Evolutionary conservation across 805 yeast genomes (phyloP), one percentile per base, ranked within the genome.

Genomic region (Saturnispora ahearnii): DNA sequence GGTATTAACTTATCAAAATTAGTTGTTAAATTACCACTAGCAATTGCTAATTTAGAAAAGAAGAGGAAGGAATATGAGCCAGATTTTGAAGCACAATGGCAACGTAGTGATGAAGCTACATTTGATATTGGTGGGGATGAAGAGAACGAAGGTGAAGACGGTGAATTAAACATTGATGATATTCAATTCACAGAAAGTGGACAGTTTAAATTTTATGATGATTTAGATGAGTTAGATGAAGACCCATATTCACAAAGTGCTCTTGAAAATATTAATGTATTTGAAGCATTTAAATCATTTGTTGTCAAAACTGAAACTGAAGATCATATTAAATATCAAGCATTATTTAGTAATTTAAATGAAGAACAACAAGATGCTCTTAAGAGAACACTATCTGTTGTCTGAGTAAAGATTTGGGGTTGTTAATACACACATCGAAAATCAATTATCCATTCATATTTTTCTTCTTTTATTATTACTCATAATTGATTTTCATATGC

Each of bases 221-320:
- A 79, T 9, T 81, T 79, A 46, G 93, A 84, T 45, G 93, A 85
- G 8, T 73, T 86, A 42, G 81, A 82, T 43, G 97, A 90, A 60
- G 96, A 85, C 61, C 81, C 96, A 9, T 71, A 85, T 61, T 77
- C 85, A 26, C 84, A 82, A 55, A 84, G 91, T 1, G 82, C 95
- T 3, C 73, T 93, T 44, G 97, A 91, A 61, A 70, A 73, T 40
- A 67, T 89, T 45, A 85, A 91, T 61, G 82, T 85, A 3, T 88
- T 81, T 65, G 72, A 73, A 13, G 77, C 79, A 2, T 81, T 89
- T 65, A 78, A 81, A 50, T 74, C 77, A 18, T 73, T 77, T 18
- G 65, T 87, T 15, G 52, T 70, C 3, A 60, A 62, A 1, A 61
- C 85, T 21, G 82, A 79, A 57, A 72, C 68, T 30, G 61, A 65